phyloP scores from a whole-genome alignment of 2,329 filamentous ascomycete species.

The Aspergillus sergii region DNA sequence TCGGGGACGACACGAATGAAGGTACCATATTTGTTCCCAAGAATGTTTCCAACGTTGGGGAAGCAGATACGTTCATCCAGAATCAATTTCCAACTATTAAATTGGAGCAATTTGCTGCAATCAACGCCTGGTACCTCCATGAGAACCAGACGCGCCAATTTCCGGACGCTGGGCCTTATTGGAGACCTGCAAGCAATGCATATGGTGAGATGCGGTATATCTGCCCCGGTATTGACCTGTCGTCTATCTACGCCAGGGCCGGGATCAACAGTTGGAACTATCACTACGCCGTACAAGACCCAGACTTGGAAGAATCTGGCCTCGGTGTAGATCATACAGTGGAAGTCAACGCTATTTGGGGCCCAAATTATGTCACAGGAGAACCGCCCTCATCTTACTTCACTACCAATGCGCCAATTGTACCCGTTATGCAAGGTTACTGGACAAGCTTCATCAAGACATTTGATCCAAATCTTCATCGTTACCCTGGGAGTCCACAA shows the following conservation, averaged over 20 bases:
- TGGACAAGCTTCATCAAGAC: conserved; percentile 73
- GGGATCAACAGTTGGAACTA: conserved; percentile 63
- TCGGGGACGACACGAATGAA: conserved; percentile 65
- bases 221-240: conserved; percentile 64
- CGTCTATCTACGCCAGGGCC: conserved; percentile 41
- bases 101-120: conserved; percentile 50
- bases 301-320: conserved; percentile 54
- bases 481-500: conserved; percentile 48
- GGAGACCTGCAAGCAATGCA: conserved; percentile 59
- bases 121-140: conserved; percentile 61
- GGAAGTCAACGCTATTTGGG: too few species aligned
- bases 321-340: conserved; percentile 68
- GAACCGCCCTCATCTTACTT: conserved; percentile 59
- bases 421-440: conserved; percentile 67
- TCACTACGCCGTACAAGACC: conserved; percentile 61
- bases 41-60: conserved; percentile 46
- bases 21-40: conserved; percentile 64
- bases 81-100: conserved; percentile 62
- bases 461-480: conserved; percentile 65
- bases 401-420: conserved; percentile 58
- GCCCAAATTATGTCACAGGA: conserved; percentile 33
- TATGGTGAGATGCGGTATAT: conserved; percentile 69
- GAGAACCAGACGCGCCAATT: conserved; percentile 48
- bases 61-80: conserved; percentile 59
- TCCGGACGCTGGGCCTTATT: conserved; percentile 56